phyloP scores from a whole-genome alignment of 306 rosid species.

The Lithocarpus polystachyus region DNA sequence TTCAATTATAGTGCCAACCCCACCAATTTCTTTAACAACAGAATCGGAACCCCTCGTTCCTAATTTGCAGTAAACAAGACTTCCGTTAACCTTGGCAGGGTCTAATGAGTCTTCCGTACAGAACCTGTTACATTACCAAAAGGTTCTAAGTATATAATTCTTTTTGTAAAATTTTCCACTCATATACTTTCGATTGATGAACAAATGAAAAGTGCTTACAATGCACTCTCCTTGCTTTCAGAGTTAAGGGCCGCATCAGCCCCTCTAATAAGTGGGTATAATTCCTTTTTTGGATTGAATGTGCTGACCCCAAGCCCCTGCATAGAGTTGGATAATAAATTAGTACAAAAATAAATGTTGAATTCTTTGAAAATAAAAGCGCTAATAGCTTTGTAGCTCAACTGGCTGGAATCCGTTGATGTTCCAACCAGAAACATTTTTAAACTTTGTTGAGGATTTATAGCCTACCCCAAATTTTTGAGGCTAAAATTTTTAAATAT shows the following conservation, averaged over 20 bases:
- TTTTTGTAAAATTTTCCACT: neutral
- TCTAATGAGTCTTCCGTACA: conserved; percentile 47
- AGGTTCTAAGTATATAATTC: neutral
- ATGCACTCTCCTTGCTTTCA: conserved; percentile 44
- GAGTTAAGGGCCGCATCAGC: conserved; percentile 50
- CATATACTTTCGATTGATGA: neutral
- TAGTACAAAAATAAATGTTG: neutral
- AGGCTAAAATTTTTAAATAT: no score
- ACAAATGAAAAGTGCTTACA: conserved; percentile 25
- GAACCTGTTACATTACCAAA: conserved; percentile 26
- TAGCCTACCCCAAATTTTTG: no score
- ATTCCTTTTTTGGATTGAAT: conserved; percentile 47
- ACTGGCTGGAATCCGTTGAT: no score
- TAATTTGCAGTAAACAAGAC: conserved; percentile 50
- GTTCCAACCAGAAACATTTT: no score
- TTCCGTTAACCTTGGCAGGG: conserved; percentile 64
- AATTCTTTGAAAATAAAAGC: neutral
- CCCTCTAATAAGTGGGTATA: conserved; percentile 63
- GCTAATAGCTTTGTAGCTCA: no score
- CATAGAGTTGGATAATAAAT: conserved; percentile 15
- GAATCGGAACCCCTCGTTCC: conserved; percentile 55
- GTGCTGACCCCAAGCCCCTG: conserved; percentile 70
- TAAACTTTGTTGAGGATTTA: no score
- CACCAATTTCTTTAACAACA: conserved; percentile 62
- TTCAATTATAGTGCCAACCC: conserved; percentile 58